phyloP scores from a whole-genome alignment of 2,329 filamentous ascomycete genomes.

The Claviceps sp. region DNA sequence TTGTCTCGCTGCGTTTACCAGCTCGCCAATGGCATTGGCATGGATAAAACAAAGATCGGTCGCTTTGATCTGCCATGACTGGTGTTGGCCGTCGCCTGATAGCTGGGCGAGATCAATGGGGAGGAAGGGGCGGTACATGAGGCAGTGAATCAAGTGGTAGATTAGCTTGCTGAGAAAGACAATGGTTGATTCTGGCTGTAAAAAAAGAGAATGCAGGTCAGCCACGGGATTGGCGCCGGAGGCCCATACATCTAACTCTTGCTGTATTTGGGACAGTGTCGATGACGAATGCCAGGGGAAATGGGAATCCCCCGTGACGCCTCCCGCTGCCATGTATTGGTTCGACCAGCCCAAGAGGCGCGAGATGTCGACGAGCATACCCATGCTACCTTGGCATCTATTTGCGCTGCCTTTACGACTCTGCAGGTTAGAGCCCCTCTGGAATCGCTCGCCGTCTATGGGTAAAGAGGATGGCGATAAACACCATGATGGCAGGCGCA shows the following conservation, averaged over 20 bases:
- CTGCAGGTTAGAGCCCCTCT: slow-evolving; percentile 64
- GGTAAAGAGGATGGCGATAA: slow-evolving; percentile 46
- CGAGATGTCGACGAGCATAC: slow-evolving; percentile 74
- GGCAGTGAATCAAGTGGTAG: slow-evolving; percentile 75
- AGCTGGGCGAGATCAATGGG: slow-evolving; percentile 75
- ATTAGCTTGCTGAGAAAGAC: slow-evolving; percentile 74
- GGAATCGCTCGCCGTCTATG: slow-evolving; percentile 69
- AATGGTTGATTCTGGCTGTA: slow-evolving; percentile 63
- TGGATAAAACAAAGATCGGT: slow-evolving; percentile 79
- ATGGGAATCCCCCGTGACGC: slow-evolving; percentile 79
- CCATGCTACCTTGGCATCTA: slow-evolving; percentile 60
- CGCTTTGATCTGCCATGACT: slow-evolving; percentile 86
- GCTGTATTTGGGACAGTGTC: slow-evolving; percentile 72
- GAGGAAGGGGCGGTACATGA: slow-evolving; percentile 77
- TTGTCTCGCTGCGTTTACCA: slow-evolving; percentile 66
- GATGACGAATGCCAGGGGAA: slow-evolving; percentile 85
- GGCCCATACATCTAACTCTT: slow-evolving; percentile 76
- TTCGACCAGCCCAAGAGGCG: slow-evolving; percentile 75
- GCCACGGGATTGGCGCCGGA: slow-evolving; percentile 71
- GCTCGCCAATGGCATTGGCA: slow-evolving; percentile 73
- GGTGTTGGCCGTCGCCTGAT: slow-evolving; percentile 66
- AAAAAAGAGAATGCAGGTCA: slow-evolving; percentile 60
- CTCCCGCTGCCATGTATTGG: slow-evolving; percentile 69
- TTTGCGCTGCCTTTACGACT: slow-evolving; percentile 56
- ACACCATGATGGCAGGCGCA: slow-evolving; percentile 65